Evolutionary conservation across 2,329 filamentous ascomycete genomes (phyloP), one percentile per base, ranked within the genome.

Genomic region (Fusarium oxysporum): DNA sequence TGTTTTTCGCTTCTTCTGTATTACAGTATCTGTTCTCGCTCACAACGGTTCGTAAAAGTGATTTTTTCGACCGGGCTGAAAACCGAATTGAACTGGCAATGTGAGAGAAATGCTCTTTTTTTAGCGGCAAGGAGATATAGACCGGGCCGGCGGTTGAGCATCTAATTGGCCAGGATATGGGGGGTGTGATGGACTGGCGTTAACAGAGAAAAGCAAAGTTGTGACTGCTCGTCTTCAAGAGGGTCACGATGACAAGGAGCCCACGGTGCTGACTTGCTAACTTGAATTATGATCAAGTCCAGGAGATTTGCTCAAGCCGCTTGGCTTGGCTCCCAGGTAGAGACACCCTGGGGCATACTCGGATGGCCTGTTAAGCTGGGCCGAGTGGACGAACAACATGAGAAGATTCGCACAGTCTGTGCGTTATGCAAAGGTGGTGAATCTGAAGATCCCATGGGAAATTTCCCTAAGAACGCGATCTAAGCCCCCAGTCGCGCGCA

Each of bases 131-230:
- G 58, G 53, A 60, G 55, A 58, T 38, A 66, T 57, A 69, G 57
- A 48, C 69, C 60, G 61, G 70, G 44, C 57, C 65, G 57, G 70
- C 48, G 57, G 58, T 53, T 62, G 25, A 65, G 57, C 33, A 41
- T 35, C 35, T 66, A 51, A 65, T 70, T 64, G 53, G 70, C 14
- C 32, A 58, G 48, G 44, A 44, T 37, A 33, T 40, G 23, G 65
- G 64, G 63, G 56, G 70, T 51, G 57, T 56, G 61, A 25, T 54
- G 14, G 48, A 30, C 54, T 67, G 65, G 61, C 40, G 57, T 73
- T 56, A 50, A 60, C 60, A 63, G 51, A 65, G 68, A 74, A 77
- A 74, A 77, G 76, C 70, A 74, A 76, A 64, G 64, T 64, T 75
- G 50, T 75, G 73, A 71, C 65, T 70, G 61, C 69, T 77, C 67